Evolutionary conservation across 768 basidiomycete species (phyloP), one percentile per base, ranked within the genome.

Genomic region (Russula emetica): DNA sequence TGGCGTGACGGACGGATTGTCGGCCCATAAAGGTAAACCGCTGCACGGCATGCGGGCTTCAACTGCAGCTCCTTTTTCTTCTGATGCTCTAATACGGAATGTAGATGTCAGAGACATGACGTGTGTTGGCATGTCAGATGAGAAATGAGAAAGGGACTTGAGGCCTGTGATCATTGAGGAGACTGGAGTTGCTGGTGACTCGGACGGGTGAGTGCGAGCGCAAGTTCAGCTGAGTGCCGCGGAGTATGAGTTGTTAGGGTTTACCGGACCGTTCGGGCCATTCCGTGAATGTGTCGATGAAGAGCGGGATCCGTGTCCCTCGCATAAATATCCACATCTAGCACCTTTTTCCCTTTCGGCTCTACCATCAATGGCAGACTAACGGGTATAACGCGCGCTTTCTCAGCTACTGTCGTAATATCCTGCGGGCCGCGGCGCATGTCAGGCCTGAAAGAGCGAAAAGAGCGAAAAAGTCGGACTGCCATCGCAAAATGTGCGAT

Each of bases 401-500:
- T 47, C 45, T 47, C 22, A 4, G n/a, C 22, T 18, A 40, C 16
- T 40, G 7, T 40, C 5, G 16, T 40, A 18, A 40, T 40, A 3
- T 6, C 16, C 16, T 40, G 38, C 16, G 6, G 5, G 40, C 30
- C 30, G 51, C 52, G 44, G 51, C 30, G 16, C 44, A 44, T 42
- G 3, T 36, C 30, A 1, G 28, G 22, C 22, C 3, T 2, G 5
- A 22, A 54, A 14, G 24, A 13, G 47, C 51, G 24, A 18, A 22
- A 55, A 40, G 36, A 32, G 61, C 55, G 61, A 62, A 44, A 62
- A 51, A 18, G 22, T 51, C 55, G 61, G 61, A 50, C 49, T 0
- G 44, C 18, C 32, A 34, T 61, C n/a, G n/a, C 26, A 28, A 28
- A 34, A 56, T 28, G 62, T 63, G 62, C 62, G 62, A 62, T 62